phyloP scores from a whole-genome alignment of 371 early-diverging fungal genomes.

The Quaeritorhiza haematococci region DNA sequence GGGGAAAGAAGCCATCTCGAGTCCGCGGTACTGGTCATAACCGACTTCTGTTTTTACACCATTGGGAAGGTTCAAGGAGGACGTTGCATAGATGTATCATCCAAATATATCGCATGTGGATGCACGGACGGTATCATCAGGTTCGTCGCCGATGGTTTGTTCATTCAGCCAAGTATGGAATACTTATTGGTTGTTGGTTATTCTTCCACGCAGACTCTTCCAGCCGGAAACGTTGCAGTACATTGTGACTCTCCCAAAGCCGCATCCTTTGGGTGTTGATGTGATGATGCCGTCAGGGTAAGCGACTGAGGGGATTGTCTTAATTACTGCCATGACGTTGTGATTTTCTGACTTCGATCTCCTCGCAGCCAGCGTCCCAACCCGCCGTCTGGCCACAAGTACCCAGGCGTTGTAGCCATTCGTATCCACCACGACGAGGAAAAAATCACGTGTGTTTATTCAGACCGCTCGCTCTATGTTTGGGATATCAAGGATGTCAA shows the following conservation, averaged over 20 bases:
- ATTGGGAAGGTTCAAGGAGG: conserved; percentile 49
- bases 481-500: conserved; percentile 70
- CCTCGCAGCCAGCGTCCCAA: background rate
- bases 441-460: conserved; percentile 56
- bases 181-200: background rate
- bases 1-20: too few relatives aligned
- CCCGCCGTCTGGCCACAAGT: conserved; percentile 14
- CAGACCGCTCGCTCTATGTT: conserved; percentile 67
- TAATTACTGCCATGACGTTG: too few relatives aligned
- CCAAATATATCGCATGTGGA: conserved; percentile 64
- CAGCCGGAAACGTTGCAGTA: conserved; percentile 63
- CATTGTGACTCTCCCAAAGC: conserved; percentile 65
- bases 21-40: too few relatives aligned
- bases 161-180: background rate
- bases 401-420: conserved; percentile 60
- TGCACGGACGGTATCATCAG: conserved; percentile 67
- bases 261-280: conserved; percentile 67
- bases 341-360: too few relatives aligned
- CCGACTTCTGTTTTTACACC: too few relatives aligned
- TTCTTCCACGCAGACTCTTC: conserved; percentile 51
- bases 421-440: conserved; percentile 40
- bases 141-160: conserved; percentile 21
- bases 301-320: too few relatives aligned
- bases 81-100: conserved; percentile 58
- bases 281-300: too few relatives aligned